Conservation (phyloP, 331 rosid species). For the Dryas integrifolia region DNA sequence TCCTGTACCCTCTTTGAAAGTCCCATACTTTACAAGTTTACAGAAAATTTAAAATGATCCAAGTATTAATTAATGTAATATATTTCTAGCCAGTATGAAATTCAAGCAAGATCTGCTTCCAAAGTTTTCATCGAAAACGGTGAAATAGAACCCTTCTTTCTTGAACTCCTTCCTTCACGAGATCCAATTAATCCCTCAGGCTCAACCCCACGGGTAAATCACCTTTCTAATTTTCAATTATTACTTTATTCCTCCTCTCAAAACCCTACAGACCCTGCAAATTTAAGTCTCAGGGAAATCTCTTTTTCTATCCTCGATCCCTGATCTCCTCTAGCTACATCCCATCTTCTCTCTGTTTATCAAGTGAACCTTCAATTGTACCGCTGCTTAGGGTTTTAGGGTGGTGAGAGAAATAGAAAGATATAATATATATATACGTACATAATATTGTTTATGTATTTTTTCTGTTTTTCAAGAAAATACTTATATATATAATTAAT, state of each 20-base stretch:
- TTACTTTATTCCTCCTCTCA: background rate
- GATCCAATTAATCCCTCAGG: slow-evolving; percentile 42
- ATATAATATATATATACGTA: no score
- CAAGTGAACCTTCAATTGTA: background rate
- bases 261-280: slow-evolving; percentile 10
- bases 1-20: no score
- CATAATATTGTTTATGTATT: no score
- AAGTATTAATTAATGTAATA: background rate
- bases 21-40: no score
- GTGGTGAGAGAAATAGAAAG: no score
- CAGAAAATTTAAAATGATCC: background rate
- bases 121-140: slow-evolving; percentile 36
- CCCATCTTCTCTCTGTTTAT: background rate
- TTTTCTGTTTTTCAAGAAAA: no score
- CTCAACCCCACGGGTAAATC: slow-evolving; percentile 36
- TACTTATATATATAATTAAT: background rate
- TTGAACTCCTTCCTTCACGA: slow-evolving; percentile 38
- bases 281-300: slow-evolving; percentile 11
- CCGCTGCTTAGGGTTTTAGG: no score
- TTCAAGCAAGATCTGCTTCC: slow-evolving; percentile 42
- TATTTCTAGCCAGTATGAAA: slow-evolving; percentile 21
- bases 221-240: background rate
- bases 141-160: slow-evolving; percentile 32
- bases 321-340: background rate
- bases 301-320: background rate